phyloP scores from a whole-genome alignment of 176 grass and related monocot species.

The Tillandsia fasciculata region DNA sequence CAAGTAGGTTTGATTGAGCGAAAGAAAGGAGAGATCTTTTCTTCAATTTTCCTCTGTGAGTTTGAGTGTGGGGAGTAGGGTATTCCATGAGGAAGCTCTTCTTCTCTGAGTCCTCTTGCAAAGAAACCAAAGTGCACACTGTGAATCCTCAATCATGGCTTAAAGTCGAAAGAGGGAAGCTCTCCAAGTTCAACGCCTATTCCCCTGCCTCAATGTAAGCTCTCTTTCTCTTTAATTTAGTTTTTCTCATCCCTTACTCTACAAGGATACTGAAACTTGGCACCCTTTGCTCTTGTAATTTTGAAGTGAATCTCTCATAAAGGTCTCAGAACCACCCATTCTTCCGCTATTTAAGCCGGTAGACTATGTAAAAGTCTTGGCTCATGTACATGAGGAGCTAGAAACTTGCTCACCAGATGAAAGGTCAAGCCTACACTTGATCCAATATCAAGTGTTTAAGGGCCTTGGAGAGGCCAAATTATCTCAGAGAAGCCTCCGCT shows the following conservation, averaged over 20 bases:
- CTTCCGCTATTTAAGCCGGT: conserved; percentile 71
- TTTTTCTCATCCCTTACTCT: not conserved
- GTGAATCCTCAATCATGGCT: conserved; percentile 82
- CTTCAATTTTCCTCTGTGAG: not conserved
- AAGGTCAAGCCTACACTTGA: conserved; percentile 59
- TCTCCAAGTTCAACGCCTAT: conserved; percentile 56
- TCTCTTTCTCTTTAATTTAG: conserved; percentile 1
- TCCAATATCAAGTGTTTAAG: conserved; percentile 81
- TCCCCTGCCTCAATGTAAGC: conserved; percentile 84
- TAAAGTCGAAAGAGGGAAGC: conserved; percentile 71
- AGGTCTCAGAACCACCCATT: conserved; percentile 57
- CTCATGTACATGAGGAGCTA: conserved; percentile 89
- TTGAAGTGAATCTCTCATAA: conserved; percentile 73
- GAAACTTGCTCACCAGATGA: conserved; percentile 59
- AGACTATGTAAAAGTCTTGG: conserved; percentile 71
- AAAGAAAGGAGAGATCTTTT: not conserved
- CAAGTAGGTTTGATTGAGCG: not conserved
- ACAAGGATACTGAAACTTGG: not conserved
- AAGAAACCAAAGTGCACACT: conserved; percentile 77
- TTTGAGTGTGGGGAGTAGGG: not conserved
- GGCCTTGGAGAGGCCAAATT: conserved; percentile 86
- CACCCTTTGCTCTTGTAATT: not conserved
- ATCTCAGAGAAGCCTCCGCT: conserved; percentile 59
- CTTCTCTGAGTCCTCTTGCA: conserved; percentile 68
- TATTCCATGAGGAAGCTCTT: conserved; percentile 93